Conservation (phyloP, 2,329 filamentous ascomycete genomes). For the Myriosclerotinia scirpicola region DNA sequence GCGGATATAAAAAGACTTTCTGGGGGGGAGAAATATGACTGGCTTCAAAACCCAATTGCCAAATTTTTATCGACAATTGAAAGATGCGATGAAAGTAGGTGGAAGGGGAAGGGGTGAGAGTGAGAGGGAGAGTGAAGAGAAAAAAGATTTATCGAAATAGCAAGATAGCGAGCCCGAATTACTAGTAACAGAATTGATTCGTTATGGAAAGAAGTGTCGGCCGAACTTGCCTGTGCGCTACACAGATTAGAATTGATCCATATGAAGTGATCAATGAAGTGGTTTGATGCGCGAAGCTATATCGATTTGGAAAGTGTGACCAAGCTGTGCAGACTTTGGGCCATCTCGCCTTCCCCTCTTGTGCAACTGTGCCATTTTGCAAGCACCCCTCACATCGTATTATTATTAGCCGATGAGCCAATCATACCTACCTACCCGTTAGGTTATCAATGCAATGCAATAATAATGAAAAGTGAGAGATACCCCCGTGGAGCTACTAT, state of each 20-base stretch:
- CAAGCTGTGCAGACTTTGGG: not conserved
- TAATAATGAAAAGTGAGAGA: too few species aligned
- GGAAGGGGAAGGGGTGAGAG: too few species aligned
- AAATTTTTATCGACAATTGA: not conserved
- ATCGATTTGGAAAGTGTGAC: not conserved
- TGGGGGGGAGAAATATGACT: not conserved
- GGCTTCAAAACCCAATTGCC: too few species aligned
- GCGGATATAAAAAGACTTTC: not conserved
- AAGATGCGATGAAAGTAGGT: not conserved
- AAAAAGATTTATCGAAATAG: too few species aligned
- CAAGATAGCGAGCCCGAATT: not conserved
- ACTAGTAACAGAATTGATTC: not conserved
- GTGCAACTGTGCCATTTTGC: not conserved
- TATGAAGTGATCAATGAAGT: not conserved
- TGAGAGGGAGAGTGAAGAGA: too few species aligned
- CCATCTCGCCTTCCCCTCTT: not conserved
- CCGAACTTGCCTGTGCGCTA: not conserved
- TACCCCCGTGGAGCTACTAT: too few species aligned
- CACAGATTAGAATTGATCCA: too few species aligned
- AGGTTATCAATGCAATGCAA: too few species aligned
- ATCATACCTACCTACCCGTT: too few species aligned
- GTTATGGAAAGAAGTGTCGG: not conserved
- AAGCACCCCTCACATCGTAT: too few species aligned
- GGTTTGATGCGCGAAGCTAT: not conserved
- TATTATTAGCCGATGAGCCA: too few species aligned